Base-by-base conservation (phyloP, 83 land plant species). In the Picea abies region DNA sequence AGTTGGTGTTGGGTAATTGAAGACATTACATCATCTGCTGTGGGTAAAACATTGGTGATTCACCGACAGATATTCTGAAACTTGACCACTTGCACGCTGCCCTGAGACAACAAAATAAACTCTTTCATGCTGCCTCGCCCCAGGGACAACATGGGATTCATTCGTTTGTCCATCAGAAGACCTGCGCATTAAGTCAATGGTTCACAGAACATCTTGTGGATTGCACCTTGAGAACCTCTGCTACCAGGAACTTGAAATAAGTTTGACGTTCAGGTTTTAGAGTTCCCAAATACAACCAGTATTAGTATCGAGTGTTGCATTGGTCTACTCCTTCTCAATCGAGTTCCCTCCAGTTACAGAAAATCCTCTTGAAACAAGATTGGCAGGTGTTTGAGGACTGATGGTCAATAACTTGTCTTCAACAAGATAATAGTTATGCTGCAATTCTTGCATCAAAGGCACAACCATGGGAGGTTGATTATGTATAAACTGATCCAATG, bases 151-250 rank as follows among this genome's bases (percentile, higher is more conserved):
- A 35, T 81, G 90, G n/a, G 82, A 71, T 78, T 88, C 90, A 76
- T 79, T 69, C 17, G 82, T 76, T 22, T 85, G 90, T 26, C 76
- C 83, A 56, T 81, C 87, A 71, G 87, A 83, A 14, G 85, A 83
- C 17, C 86, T 37, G 29, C 83, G 88, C 73, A 88, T 83, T 82
- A 85, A 81, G 78, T 85, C 85, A 61, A 85, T 84, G 4, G 87
- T 88, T 29, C 79, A 39, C 20, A 81, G 83, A 52, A 23, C 58
- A 41, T 83, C 73, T 70, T 58, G 37, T n/a, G 83, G 81, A 37
- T 78, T 23, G 29, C 60, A 81, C 78, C 80, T 37, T 83, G 84
- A 14, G 60, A 16, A 63, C 65, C 83, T 67, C 76, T 17, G 39
- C 26, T 79, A 20, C 79, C 92, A 49, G 76, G 72, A 20, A 83